Evolutionary conservation across 2,329 filamentous ascomycete genomes (phyloP).

Genomic region (Pestalotiopsis fici): DNA sequence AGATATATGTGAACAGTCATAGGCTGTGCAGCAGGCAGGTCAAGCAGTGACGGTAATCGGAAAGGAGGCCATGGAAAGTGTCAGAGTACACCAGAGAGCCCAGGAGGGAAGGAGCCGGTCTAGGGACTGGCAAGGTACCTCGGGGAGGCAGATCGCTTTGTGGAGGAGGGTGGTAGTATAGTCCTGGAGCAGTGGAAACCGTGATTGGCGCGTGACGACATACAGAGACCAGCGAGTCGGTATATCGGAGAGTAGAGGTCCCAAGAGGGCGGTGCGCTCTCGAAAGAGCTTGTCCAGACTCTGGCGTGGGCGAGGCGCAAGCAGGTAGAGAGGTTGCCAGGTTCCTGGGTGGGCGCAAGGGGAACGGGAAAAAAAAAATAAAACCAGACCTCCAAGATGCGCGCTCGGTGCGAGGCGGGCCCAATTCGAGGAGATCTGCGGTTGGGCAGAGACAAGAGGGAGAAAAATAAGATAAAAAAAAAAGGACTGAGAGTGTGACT

Average conservation of each 20-base stretch:
- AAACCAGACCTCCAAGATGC: slow-evolving; percentile 15
- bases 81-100: slow-evolving; percentile 29
- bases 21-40: slow-evolving; percentile 25
- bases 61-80: slow-evolving; percentile 36
- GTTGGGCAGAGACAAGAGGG: slow-evolving; percentile 35
- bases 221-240: slow-evolving; percentile 21
- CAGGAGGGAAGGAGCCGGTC: slow-evolving; percentile 23
- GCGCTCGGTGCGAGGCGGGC: slow-evolving; percentile 17
- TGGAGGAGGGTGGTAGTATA: slow-evolving; percentile 8
- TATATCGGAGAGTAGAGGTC: slow-evolving; percentile 16
- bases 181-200: slow-evolving; percentile 7
- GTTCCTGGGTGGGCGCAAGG: slow-evolving; percentile 20
- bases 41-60: slow-evolving; percentile 33
- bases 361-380: background rate
- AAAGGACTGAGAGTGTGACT: background rate
- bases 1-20: slow-evolving; percentile 40
- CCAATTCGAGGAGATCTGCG: slow-evolving; percentile 32
- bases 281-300: slow-evolving; percentile 2
- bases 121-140: slow-evolving; percentile 23
- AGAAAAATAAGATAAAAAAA: background rate
- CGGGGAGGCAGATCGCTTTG: slow-evolving; percentile 10
- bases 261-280: slow-evolving; percentile 1
- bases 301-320: slow-evolving; percentile 13
- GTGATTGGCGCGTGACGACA: slow-evolving; percentile 22
- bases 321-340: slow-evolving; percentile 24